These are phyloP conservation scores for Fusarium decemcellulare DNA, from an alignment of 2,329 filamentous ascomycete genomes.

Conservation along the genomic window DNA sequence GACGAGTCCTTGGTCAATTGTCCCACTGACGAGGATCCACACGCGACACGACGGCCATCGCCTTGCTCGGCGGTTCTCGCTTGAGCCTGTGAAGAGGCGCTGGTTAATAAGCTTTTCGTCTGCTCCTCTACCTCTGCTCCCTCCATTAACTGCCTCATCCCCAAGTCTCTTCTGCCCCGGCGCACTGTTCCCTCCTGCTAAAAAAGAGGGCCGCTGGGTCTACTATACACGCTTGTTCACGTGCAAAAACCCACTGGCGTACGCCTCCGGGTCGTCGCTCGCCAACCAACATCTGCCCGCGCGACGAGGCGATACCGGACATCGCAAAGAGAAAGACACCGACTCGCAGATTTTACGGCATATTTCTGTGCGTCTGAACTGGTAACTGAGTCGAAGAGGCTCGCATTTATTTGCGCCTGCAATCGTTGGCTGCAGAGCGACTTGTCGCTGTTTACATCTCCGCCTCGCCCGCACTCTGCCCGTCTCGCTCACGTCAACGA, in stretches of 20 bases:
- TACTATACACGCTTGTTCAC: constrained; percentile 6
- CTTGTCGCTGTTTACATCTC: background rate
- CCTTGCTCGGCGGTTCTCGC: constrained; percentile 22
- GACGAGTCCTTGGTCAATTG: background rate
- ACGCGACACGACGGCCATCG: constrained; percentile 14
- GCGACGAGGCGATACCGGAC: constrained; percentile 17
- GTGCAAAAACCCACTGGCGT: background rate
- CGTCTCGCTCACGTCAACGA: constrained; percentile 26
- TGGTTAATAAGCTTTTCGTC: constrained; percentile 34
- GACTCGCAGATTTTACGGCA: too few species aligned
- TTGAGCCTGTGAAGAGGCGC: constrained; percentile 25
- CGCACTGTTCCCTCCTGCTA: background rate
- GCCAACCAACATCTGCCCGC: constrained; percentile 13
- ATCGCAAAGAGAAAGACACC: background rate
- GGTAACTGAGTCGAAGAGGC: too few species aligned
- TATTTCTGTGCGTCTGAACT: too few species aligned
- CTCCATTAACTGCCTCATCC: constrained; percentile 12
- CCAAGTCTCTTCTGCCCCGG: background rate
- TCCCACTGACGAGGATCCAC: constrained; percentile 27
- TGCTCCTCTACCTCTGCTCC: constrained; percentile 3
- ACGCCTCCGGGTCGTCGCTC: constrained; percentile 44
- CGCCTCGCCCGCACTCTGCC: constrained; percentile 16
- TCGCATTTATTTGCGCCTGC: background rate
- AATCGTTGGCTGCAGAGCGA: background rate
- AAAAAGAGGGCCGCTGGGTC: constrained; percentile 17